Conservation (phyloP, 2,329 filamentous ascomycete species). For the Leptographium procerum region DNA sequence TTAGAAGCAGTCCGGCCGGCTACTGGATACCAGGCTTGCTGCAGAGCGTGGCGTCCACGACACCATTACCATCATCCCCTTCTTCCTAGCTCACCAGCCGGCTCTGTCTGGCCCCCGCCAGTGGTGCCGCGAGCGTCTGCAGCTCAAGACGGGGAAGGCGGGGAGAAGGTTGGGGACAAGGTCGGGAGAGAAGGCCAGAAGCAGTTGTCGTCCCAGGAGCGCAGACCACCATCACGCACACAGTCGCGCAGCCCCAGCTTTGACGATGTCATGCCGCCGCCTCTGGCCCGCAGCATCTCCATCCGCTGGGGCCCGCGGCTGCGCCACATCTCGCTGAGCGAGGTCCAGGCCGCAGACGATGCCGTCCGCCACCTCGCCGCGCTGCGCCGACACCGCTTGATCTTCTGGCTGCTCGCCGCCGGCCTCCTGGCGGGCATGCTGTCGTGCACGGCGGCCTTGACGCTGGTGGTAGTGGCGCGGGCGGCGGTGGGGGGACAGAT, state of each 20-base stretch:
- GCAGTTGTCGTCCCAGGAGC: too few species aligned
- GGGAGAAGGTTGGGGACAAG: not conserved
- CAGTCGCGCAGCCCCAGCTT: not conserved
- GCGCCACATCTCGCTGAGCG: slow-evolving; percentile 5
- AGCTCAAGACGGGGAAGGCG: too few species aligned
- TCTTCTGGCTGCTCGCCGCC: slow-evolving; percentile 6
- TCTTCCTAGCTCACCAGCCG: too few species aligned
- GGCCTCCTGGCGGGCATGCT: slow-evolving; percentile 1
- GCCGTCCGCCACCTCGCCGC: slow-evolving; percentile 1
- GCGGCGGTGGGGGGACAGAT: not conserved
- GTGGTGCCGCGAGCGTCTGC: too few species aligned
- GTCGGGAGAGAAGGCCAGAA: not conserved
- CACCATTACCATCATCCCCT: too few species aligned
- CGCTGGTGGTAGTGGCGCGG: not conserved
- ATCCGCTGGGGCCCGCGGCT: slow-evolving; percentile 7
- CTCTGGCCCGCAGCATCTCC: slow-evolving; percentile 5
- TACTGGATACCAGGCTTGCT: too few species aligned
- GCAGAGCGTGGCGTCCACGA: too few species aligned
- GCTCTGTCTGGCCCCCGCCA: too few species aligned
- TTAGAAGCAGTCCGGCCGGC: too few species aligned
- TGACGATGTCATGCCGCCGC: not conserved
- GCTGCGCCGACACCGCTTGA: slow-evolving; percentile 1
- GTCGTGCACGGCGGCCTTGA: slow-evolving; percentile 5
- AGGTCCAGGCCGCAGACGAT: slow-evolving; percentile 8
- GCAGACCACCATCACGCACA: too few species aligned